phyloP scores from a whole-genome alignment of 805 yeast species.

The Yarrowia porcina region DNA sequence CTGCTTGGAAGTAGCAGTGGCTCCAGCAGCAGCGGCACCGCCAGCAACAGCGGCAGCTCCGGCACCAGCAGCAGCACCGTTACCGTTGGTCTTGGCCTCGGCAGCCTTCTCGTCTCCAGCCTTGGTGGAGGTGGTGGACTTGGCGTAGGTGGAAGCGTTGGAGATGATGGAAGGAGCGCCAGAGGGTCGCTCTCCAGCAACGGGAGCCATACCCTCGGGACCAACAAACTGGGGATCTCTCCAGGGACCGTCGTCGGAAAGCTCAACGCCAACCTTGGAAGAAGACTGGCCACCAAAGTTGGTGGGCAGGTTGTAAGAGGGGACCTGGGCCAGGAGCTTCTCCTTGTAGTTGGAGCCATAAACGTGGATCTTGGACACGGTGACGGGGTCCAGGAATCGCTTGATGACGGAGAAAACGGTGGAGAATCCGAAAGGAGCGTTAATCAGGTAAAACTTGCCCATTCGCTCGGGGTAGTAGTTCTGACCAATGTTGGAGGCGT shows the following conservation, averaged over 20 bases:
- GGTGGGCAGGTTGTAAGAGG: conserved; percentile 84
- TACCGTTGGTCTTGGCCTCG: conserved; percentile 3
- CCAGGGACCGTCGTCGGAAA: conserved; percentile 97
- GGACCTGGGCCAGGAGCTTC: conserved; percentile 87
- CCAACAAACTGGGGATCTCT: conserved; percentile 85
- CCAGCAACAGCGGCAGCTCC: conserved; percentile 10
- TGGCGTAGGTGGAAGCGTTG: conserved; percentile 20
- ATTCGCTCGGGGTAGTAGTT: conserved; percentile 98
- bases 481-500: conserved; percentile 92
- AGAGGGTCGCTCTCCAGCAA: conserved; percentile 17
- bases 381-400: conserved; percentile 95
- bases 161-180: conserved; percentile 21
- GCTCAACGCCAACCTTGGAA: conserved; percentile 70
- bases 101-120: not conserved
- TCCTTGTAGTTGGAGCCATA: conserved; percentile 73
- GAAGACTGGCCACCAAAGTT: conserved; percentile 85
- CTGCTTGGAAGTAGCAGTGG: not conserved
- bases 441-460: conserved; percentile 95
- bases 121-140: not conserved
- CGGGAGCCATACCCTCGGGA: conserved; percentile 92
- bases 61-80: conserved; percentile 8
- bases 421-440: conserved; percentile 96
- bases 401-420: conserved; percentile 89
- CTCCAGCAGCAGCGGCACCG: not conserved
- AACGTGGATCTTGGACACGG: conserved; percentile 90